Evolutionary conservation across 306 rosid species (phyloP).

Genomic region (Datisca glomerata): DNA sequence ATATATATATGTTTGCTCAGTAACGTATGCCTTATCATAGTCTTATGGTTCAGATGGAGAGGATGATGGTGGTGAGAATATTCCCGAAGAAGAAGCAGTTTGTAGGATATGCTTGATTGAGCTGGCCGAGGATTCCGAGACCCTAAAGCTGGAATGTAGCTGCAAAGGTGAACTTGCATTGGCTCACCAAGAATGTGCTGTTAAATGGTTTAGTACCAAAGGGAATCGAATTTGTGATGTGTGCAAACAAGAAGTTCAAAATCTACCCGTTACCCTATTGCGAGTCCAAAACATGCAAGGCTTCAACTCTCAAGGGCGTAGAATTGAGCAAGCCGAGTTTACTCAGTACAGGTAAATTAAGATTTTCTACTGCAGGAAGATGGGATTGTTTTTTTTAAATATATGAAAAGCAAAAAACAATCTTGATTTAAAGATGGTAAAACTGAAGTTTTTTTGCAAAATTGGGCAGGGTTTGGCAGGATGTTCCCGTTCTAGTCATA

Average conservation of each 20-base stretch:
- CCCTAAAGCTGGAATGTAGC: conserved; percentile 75
- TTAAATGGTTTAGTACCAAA: conserved; percentile 84
- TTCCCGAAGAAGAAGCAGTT: conserved; percentile 70
- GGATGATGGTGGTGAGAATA: conserved; percentile 53
- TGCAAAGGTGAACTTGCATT: conserved; percentile 91
- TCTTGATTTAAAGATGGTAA: neutral
- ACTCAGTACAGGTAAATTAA: conserved; percentile 46
- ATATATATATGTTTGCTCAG: neutral
- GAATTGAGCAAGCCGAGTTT: conserved; percentile 23
- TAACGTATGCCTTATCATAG: conserved; percentile 22
- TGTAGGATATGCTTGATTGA: conserved; percentile 80
- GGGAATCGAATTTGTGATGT: conserved; percentile 81
- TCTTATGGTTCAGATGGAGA: conserved; percentile 45
- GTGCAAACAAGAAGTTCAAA: conserved; percentile 72
- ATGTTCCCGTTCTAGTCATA: conserved; percentile 30
- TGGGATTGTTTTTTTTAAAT: neutral
- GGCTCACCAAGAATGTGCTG: conserved; percentile 66
- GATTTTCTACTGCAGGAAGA: neutral
- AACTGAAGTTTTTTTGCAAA: neutral
- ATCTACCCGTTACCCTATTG: conserved; percentile 62
- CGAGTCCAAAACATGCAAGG: conserved; percentile 27
- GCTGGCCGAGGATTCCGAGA: conserved; percentile 51
- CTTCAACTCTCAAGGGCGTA: conserved; percentile 20
- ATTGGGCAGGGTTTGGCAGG: conserved; percentile 41
- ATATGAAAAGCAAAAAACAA: neutral